Percentiles rank a stretch among this genome's conserved stretches.
Conservation (phyloP, 2,329 filamentous ascomycete genomes). For the Ophiostoma perfectum region DNA sequence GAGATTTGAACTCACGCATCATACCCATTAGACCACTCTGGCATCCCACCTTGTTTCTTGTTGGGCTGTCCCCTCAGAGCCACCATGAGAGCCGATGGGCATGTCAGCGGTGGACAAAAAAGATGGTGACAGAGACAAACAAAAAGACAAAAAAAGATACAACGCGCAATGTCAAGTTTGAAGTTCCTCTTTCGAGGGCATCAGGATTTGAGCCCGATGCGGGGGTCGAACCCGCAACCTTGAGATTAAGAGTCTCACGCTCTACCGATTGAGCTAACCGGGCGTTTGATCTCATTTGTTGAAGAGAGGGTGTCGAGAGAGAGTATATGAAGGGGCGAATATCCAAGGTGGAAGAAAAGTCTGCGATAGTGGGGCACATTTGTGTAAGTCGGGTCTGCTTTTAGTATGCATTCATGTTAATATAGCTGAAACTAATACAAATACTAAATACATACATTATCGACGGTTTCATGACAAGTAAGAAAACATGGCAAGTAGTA, state of each 20-base stretch:
- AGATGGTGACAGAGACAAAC: not conserved
- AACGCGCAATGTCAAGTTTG: conserved; percentile 13
- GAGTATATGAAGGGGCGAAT: not conserved
- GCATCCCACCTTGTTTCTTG: not conserved
- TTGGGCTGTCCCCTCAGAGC: not conserved
- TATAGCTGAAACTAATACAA: too few species aligned
- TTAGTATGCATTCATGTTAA: not conserved
- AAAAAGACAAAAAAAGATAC: not conserved
- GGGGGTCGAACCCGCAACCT: conserved; percentile 41
- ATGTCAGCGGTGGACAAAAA: not conserved
- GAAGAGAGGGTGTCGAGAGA: not conserved
- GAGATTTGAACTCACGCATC: conserved; percentile 10
- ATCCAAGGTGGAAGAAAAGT: not conserved
- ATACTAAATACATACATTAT: too few species aligned
- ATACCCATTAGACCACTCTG: conserved; percentile 10
- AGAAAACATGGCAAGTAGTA: too few species aligned
- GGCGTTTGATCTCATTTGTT: conserved; percentile 34
- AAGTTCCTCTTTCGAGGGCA: conserved; percentile 25
- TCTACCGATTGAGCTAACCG: conserved; percentile 67
- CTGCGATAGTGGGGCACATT: not conserved
- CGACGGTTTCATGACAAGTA: too few species aligned
- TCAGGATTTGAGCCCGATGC: conserved; percentile 44
- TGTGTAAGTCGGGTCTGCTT: not conserved
- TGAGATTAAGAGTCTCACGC: conserved; percentile 62
- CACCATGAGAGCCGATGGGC: not conserved